phyloP scores from a whole-genome alignment of 208 protist genomes.

The Acanthamoeba healyi region DNA sequence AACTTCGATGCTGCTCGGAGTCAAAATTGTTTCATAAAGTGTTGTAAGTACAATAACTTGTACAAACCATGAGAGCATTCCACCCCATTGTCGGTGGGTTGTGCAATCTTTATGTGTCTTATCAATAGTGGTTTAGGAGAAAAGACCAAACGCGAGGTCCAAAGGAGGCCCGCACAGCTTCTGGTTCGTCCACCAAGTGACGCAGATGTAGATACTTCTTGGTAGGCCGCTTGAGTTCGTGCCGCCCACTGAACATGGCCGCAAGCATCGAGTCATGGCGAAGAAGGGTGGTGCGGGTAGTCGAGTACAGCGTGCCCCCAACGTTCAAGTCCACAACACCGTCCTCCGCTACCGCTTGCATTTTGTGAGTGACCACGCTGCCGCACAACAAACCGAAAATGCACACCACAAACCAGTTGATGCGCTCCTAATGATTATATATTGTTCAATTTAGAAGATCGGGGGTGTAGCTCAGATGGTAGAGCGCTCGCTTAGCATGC shows the following conservation, averaged over 20 bases:
- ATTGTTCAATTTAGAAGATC: no score
- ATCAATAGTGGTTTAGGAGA: neutral
- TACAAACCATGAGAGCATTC: no score
- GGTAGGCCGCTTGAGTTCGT: neutral
- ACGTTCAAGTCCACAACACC: slow-evolving; percentile 51
- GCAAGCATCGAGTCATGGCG: slow-evolving; percentile 9
- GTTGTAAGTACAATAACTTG: no score
- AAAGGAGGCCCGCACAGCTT: neutral
- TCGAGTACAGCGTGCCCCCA: neutral
- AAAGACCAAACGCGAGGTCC: neutral
- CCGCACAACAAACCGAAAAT: no score
- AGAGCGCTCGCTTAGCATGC: no score
- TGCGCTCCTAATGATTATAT: no score
- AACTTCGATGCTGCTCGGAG: no score
- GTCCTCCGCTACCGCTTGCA: neutral
- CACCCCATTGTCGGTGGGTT: no score
- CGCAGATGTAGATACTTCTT: neutral
- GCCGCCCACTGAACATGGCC: slow-evolving; percentile 26
- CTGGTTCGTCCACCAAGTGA: neutral
- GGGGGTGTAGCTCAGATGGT: no score
- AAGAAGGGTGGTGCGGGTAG: neutral
- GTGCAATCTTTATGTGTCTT: neutral
- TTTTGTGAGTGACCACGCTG: neutral
- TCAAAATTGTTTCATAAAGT: no score
- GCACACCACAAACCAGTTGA: no score